Percentiles rank a stretch among this genome's conserved stretches.
These are phyloP conservation scores for Fomitopsis pinicola DNA, from an alignment of 1,284 basidiomycete genomes.

Conservation along the genomic window DNA sequence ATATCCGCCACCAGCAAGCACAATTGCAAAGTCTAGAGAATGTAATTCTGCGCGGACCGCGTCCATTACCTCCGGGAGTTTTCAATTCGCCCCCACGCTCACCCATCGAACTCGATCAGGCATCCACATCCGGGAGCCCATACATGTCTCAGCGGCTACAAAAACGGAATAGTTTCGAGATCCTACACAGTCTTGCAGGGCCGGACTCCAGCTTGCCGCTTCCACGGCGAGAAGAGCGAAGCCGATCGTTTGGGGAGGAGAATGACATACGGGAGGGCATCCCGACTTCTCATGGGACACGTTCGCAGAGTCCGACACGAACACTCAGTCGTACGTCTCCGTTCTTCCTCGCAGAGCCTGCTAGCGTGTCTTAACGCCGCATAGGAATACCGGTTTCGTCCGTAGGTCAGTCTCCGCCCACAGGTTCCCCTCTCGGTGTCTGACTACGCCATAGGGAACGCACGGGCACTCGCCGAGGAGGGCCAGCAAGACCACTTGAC, in stretches of 20 bases:
- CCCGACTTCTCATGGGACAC: slow-evolving; percentile 48
- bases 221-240: slow-evolving; percentile 45
- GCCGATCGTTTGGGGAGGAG: slow-evolving; percentile 32
- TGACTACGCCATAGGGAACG: slow-evolving; percentile 55
- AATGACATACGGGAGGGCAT: slow-evolving; percentile 68
- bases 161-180: slow-evolving; percentile 65
- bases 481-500: slow-evolving; percentile 27
- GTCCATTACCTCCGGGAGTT: slow-evolving; percentile 46
- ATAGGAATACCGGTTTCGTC: slow-evolving; percentile 77
- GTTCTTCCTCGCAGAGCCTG: not conserved
- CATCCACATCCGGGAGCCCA: slow-evolving; percentile 30
- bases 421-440: slow-evolving; percentile 8
- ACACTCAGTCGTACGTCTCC: slow-evolving; percentile 69
- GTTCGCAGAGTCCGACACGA: slow-evolving; percentile 66
- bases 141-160: slow-evolving; percentile 34
- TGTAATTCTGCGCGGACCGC: slow-evolving; percentile 56
- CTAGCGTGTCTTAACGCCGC: slow-evolving; percentile 14
- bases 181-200: slow-evolving; percentile 64
- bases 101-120: slow-evolving; percentile 23
- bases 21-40: slow-evolving; percentile 65
- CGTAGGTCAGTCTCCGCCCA: slow-evolving; percentile 47
- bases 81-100: slow-evolving; percentile 36
- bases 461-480: slow-evolving; percentile 74
- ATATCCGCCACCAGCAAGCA: slow-evolving; percentile 73
- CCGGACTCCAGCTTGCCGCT: slow-evolving; percentile 71